Conservation (phyloP, 192 early-diverging fungal genomes). For the Entomortierella lignicola region DNA sequence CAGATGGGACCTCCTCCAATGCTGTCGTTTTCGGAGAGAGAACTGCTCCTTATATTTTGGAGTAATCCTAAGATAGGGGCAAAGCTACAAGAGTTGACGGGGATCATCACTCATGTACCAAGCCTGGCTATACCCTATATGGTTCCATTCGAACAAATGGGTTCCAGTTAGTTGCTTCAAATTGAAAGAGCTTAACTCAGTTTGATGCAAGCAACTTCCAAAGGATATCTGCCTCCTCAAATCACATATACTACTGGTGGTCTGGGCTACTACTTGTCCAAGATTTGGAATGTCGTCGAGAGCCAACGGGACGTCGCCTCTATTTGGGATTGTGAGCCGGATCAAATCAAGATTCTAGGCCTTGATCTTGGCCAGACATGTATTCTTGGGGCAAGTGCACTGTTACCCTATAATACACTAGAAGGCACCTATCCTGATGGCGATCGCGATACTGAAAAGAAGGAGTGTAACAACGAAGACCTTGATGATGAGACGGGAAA, state of each 20-base stretch:
- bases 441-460: background rate
- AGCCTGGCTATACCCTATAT: slow-evolving; percentile 9
- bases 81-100: too few relatives aligned
- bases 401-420: background rate
- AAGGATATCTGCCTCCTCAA: background rate
- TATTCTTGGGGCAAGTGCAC: slow-evolving; percentile 3
- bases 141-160: slow-evolving; percentile 12
- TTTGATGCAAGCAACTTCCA: background rate
- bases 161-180: slow-evolving; percentile 18
- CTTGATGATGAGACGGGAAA: background rate
- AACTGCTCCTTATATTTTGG: too few relatives aligned
- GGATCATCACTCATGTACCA: too few relatives aligned
- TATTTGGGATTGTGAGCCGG: slow-evolving; percentile 2
- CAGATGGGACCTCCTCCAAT: too few relatives aligned
- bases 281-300: slow-evolving; percentile 9
- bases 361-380: slow-evolving; percentile 9
- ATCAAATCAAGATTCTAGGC: background rate
- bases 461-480: background rate
- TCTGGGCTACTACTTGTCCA: background rate
- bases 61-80: too few relatives aligned
- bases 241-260: background rate
- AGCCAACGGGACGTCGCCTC: background rate
- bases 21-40: too few relatives aligned
- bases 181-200: slow-evolving; percentile 6
- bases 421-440: background rate